Percentiles rank a stretch among this genome's conserved stretches.
Conservation (phyloP, 1,139 yeast species). For the Diutina ranongensis region DNA sequence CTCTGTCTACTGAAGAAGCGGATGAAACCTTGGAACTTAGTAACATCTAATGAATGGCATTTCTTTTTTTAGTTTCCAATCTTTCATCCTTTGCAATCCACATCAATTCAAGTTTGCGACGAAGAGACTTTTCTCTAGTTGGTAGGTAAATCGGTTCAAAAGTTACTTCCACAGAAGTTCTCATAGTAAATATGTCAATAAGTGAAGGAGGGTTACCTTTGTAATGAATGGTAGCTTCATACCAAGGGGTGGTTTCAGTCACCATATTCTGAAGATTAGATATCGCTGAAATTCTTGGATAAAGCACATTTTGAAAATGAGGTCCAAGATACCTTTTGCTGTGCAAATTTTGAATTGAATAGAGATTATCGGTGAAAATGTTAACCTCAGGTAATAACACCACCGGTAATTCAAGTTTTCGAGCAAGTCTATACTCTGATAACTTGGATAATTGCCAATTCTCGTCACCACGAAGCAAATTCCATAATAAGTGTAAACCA, state of each 20-base stretch:
- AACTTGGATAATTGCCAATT: conserved; percentile 46
- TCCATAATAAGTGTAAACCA: conserved; percentile 25
- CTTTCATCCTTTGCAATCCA: background rate
- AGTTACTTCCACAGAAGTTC: background rate
- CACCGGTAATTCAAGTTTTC: conserved; percentile 24
- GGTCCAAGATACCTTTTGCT: conserved; percentile 44
- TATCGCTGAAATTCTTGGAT: conserved; percentile 52
- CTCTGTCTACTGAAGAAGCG: too few relatives aligned
- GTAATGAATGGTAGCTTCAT: conserved; percentile 45
- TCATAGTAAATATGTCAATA: background rate
- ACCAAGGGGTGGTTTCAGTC: conserved; percentile 23
- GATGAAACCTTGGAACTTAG: too few relatives aligned
- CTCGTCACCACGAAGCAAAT: conserved; percentile 42
- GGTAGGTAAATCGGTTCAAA: background rate
- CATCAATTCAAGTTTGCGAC: background rate
- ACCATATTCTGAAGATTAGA: conserved; percentile 33
- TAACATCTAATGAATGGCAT: background rate
- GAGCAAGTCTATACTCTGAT: conserved; percentile 17
- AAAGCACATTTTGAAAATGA: conserved; percentile 38
- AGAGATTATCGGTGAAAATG: too few relatives aligned
- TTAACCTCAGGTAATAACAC: conserved; percentile 67
- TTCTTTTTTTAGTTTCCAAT: background rate
- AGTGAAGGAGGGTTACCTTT: conserved; percentile 9
- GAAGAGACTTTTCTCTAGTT: background rate
- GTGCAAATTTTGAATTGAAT: conserved; percentile 39